These are phyloP conservation scores for Fusarium cyanostomum DNA, from an alignment of 2,329 filamentous ascomycete species.

Conservation along the genomic window DNA sequence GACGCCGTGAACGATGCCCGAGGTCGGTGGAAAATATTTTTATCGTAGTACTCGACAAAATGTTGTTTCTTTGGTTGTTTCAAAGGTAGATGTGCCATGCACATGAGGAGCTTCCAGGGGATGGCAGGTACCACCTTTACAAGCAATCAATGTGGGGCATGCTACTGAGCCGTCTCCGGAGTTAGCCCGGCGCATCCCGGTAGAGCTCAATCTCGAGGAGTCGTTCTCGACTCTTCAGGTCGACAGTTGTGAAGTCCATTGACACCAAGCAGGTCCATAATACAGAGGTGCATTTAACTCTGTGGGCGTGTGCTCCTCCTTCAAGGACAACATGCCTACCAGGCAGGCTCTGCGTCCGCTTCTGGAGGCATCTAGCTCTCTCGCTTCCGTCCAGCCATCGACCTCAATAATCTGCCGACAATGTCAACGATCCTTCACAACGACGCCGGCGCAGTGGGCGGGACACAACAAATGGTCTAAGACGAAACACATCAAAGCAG, in stretches of 20 bases:
- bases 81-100: slow-evolving; percentile 34
- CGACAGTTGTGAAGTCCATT: slow-evolving; percentile 1
- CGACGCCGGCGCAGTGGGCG: slow-evolving; percentile 58
- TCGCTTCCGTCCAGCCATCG: slow-evolving; percentile 12
- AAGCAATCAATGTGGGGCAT: slow-evolving; percentile 27
- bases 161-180: slow-evolving; percentile 15
- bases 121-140: slow-evolving; percentile 21
- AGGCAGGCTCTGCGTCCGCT: slow-evolving; percentile 24
- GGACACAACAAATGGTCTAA: slow-evolving; percentile 97
- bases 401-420: slow-evolving; percentile 53
- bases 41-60: slow-evolving; percentile 12
- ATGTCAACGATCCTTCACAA: slow-evolving; percentile 61
- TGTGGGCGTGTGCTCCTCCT: background rate
- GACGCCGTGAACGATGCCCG: slow-evolving; percentile 35
- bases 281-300: background rate
- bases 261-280: slow-evolving; percentile 22
- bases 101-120: slow-evolving; percentile 23
- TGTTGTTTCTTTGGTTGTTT: slow-evolving; percentile 25
- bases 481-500: slow-evolving; percentile 94
- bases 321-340: slow-evolving; percentile 29
- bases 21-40: slow-evolving; percentile 12
- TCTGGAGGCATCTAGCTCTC: slow-evolving; percentile 11
- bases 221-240: background rate
- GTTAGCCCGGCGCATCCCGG: slow-evolving; percentile 45
- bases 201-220: slow-evolving; percentile 4